Percentiles rank a stretch among this genome's conserved stretches.
Evolutionary conservation across 2,329 filamentous ascomycete species (phyloP).

Genomic region (Aspergillus oerlinghausenensis): DNA sequence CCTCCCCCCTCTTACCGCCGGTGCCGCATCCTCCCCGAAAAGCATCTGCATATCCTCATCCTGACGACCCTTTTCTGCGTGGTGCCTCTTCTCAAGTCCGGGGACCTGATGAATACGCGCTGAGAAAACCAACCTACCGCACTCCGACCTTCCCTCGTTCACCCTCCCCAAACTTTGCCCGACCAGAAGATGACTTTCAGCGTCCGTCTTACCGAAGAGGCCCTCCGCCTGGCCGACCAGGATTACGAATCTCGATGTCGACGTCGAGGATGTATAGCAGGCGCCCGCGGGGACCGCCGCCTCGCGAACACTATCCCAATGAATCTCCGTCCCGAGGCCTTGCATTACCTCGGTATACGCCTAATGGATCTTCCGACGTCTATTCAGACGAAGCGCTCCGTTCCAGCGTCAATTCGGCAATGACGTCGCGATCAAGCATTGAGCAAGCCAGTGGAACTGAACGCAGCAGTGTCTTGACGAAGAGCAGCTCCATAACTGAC

Average conservation of each 20-base stretch:
- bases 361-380: slow-evolving; percentile 27
- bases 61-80: slow-evolving; percentile 14
- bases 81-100: slow-evolving; percentile 13
- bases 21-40: slow-evolving; percentile 14
- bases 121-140: slow-evolving; percentile 16
- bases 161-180: slow-evolving; percentile 13
- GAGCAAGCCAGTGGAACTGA: slow-evolving; percentile 64
- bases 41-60: slow-evolving; percentile 9
- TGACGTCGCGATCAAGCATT: slow-evolving; percentile 57
- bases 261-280: slow-evolving; percentile 28
- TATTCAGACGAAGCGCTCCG: slow-evolving; percentile 38
- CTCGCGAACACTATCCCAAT: slow-evolving; percentile 22
- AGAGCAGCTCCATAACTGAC: slow-evolving; percentile 70
- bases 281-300: slow-evolving; percentile 22
- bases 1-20: slow-evolving; percentile 21
- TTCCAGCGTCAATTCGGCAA: slow-evolving; percentile 56
- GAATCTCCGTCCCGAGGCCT: slow-evolving; percentile 21
- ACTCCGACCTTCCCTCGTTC: slow-evolving; percentile 19
- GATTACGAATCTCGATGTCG: slow-evolving; percentile 35
- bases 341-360: slow-evolving; percentile 28
- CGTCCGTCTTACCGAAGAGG: slow-evolving; percentile 22
- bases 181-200: slow-evolving; percentile 20
- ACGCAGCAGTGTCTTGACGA: slow-evolving; percentile 75
- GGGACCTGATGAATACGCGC: slow-evolving; percentile 6
- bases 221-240: slow-evolving; percentile 20